Evolutionary conservation across 176 grass and related monocot species (phyloP).

Genomic region (Melocanna baccifera): DNA sequence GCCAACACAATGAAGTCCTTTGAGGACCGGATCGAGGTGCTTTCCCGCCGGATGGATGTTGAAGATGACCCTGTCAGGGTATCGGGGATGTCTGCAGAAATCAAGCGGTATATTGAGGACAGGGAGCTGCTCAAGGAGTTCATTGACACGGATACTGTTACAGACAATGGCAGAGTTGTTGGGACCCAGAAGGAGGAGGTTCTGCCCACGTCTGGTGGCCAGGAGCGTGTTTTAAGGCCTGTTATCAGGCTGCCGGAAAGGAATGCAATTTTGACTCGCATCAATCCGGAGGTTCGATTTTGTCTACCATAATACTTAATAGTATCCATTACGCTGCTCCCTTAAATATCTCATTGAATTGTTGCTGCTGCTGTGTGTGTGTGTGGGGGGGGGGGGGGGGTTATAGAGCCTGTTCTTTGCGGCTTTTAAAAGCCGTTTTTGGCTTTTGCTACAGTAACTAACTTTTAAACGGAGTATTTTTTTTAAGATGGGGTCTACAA

Average conservation of each 20-base stretch:
- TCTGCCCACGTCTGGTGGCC: conserved; percentile 27
- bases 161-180: conserved; percentile 58
- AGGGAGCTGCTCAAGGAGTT: conserved; percentile 81
- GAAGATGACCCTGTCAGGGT: conserved; percentile 73
- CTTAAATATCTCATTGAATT: neutral
- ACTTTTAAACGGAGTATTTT: no score
- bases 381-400: no score
- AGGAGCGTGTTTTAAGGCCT: conserved; percentile 62
- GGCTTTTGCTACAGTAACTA: no score
- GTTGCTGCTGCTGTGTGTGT: neutral
- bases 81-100: conserved; percentile 84
- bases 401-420: no score
- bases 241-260: conserved; percentile 77
- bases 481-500: no score
- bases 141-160: conserved; percentile 67
- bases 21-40: conserved; percentile 61
- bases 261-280: conserved; percentile 88
- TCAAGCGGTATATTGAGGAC: conserved; percentile 92
- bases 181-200: conserved; percentile 73
- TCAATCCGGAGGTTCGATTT: conserved; percentile 80
- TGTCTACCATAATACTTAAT: neutral
- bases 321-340: neutral
- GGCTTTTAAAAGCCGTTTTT: no score
- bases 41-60: conserved; percentile 65
- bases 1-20: conserved; percentile 98